Conservation (phyloP, 1,284 basidiomycete genomes). For the Melampsora abietis-canadensis region DNA sequence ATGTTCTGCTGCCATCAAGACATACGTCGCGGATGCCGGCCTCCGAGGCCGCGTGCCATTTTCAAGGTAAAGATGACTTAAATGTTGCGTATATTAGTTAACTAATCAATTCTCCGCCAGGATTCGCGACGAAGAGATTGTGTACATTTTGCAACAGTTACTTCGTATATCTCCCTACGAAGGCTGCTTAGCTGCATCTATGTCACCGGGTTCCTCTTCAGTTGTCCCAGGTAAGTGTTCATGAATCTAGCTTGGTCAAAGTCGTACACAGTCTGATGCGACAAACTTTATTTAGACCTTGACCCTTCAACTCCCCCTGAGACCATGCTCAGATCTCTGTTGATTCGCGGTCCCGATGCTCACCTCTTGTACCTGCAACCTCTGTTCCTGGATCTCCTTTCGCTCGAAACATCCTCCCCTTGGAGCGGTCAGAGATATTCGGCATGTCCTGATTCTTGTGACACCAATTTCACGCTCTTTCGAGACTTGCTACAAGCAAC, state of each 20-base stretch:
- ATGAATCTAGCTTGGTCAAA: background rate
- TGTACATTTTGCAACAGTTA: conserved; percentile 77
- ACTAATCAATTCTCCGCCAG: conserved; percentile 55
- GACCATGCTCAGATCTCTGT: conserved; percentile 63
- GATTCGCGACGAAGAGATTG: conserved; percentile 79
- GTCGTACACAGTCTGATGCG: background rate
- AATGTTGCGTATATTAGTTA: background rate
- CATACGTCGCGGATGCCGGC: conserved; percentile 75
- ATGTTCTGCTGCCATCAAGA: conserved; percentile 65
- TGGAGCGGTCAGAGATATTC: background rate
- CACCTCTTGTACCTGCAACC: conserved; percentile 82
- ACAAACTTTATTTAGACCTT: conserved; percentile 52
- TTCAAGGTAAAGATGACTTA: conserved; percentile 61
- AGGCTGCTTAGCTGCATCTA: conserved; percentile 58
- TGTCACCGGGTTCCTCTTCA: conserved; percentile 15
- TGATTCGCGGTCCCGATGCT: conserved; percentile 68
- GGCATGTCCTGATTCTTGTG: background rate
- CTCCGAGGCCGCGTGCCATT: conserved; percentile 79
- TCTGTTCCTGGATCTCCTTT: conserved; percentile 66
- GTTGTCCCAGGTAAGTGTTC: conserved; percentile 6
- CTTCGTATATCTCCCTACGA: conserved; percentile 66
- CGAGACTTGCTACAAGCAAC: conserved; percentile 25
- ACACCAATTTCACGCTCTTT: conserved; percentile 13
- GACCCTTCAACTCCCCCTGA: conserved; percentile 58
- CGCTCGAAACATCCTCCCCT: conserved; percentile 21